phyloP scores from a whole-genome alignment of 78 protist species.

The Trichosphaerium sp. region DNA sequence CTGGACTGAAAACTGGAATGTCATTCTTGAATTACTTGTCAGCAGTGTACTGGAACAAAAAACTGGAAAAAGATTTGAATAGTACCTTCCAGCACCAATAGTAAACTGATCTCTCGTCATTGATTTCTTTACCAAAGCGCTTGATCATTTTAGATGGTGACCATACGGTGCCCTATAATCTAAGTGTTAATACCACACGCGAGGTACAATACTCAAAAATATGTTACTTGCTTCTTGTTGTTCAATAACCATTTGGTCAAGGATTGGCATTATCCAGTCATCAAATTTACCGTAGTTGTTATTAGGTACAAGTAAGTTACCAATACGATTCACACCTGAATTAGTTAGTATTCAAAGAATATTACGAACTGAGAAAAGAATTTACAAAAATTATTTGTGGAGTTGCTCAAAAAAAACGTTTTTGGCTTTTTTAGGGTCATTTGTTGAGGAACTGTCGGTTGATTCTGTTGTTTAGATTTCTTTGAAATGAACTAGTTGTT shows the following conservation, averaged over 20 bases:
- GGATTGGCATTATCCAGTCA: slow-evolving; percentile 95
- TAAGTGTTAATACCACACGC: background rate
- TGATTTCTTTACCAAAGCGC: slow-evolving; percentile 89
- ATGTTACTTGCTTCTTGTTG: slow-evolving; percentile 47
- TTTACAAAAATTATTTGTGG: background rate
- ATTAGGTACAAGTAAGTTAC: slow-evolving; percentile 97
- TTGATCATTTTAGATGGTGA: slow-evolving; percentile 88
- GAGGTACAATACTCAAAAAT: background rate
- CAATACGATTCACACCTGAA: slow-evolving; percentile 91
- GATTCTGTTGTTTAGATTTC: background rate
- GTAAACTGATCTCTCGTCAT: slow-evolving; percentile 75
- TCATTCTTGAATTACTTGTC: slow-evolving; percentile 25
- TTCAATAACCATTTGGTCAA: slow-evolving; percentile 73
- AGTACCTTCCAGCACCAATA: slow-evolving; percentile 83
- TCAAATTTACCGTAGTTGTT: slow-evolving; percentile 87
- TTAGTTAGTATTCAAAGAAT: background rate
- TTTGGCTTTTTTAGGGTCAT: too few species aligned
- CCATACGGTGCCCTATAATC: slow-evolving; percentile 53
- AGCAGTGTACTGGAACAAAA: background rate
- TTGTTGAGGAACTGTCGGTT: background rate
- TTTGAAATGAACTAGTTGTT: too few species aligned
- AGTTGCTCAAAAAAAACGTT: background rate
- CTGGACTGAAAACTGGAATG: slow-evolving; percentile 98
- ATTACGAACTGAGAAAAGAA: background rate
- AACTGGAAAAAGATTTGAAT: background rate